Conservation (phyloP, 2,329 filamentous ascomycete species). For the Diatrype stigma region DNA sequence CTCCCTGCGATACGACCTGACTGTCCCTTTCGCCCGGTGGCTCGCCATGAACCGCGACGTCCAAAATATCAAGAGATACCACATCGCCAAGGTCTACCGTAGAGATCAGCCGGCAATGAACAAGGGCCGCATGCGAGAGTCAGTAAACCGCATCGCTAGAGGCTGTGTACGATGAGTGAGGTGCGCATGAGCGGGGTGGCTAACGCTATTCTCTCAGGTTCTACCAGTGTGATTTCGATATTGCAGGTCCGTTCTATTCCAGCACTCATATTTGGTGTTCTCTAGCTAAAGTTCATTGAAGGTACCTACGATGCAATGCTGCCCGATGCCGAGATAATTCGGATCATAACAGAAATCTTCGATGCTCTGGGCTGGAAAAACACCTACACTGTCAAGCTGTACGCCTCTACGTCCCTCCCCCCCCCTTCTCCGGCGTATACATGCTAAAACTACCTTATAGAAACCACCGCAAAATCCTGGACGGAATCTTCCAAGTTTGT, state of each 20-base stretch:
- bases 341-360: constrained; percentile 69
- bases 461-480: constrained; percentile 75
- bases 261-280: background rate
- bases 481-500: constrained; percentile 75
- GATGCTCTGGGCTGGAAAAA: constrained; percentile 64
- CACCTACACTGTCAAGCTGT: constrained; percentile 68
- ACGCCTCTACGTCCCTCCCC: background rate
- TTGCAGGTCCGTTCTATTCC: constrained; percentile 44
- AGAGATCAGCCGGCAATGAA: constrained; percentile 74
- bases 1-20: constrained; percentile 77
- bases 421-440: background rate
- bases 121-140: constrained; percentile 71
- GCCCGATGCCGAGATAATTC: constrained; percentile 68
- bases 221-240: constrained; percentile 78
- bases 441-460: background rate
- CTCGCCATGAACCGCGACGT: constrained; percentile 69
- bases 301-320: constrained; percentile 68
- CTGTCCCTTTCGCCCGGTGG: constrained; percentile 74
- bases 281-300: background rate
- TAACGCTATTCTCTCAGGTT: constrained; percentile 34
- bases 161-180: no score
- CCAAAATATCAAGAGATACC: constrained; percentile 70
- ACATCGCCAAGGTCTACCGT: constrained; percentile 76
- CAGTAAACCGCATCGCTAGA: background rate
- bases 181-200: no score